Conservation (phyloP, 352 stramenopile species). For the Phytophthora fragariaefolia region DNA sequence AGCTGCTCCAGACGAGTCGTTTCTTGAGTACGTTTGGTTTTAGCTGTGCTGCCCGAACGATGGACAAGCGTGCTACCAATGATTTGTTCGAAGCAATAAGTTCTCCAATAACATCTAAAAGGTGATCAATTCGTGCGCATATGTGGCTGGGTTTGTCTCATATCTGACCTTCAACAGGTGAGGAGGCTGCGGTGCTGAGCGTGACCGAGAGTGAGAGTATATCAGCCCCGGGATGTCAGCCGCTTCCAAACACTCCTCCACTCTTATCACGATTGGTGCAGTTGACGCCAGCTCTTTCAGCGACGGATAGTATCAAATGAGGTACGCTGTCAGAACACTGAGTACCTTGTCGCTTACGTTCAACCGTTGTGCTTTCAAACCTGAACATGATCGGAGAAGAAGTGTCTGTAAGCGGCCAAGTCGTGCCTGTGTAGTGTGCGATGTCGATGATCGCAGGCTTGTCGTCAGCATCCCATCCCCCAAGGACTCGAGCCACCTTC, state of each 20-base stretch:
- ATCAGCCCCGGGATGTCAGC: not conserved
- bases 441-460: slow-evolving; percentile 4
- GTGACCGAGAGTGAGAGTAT: not conserved
- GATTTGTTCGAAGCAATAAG: too few relatives aligned
- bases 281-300: too few relatives aligned
- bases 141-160: not conserved
- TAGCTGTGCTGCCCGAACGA: too few relatives aligned
- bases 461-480: slow-evolving; percentile 19
- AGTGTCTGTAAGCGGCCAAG: not conserved
- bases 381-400: slow-evolving; percentile 10
- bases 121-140: not conserved
- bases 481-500: slow-evolving; percentile 11
- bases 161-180: not conserved
- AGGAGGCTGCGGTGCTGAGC: too few relatives aligned
- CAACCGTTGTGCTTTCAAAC: not conserved
- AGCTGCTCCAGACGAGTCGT: not conserved
- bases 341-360: not conserved
- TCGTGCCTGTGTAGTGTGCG: slow-evolving; percentile 7
- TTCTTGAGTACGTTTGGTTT: too few relatives aligned
- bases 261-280: not conserved
- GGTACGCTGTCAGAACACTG: too few relatives aligned
- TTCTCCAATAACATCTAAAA: too few relatives aligned
- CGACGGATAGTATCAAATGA: too few relatives aligned
- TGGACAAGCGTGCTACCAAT: too few relatives aligned
- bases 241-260: not conserved